A percentile compares a stretch with the other conserved stretches of the same genome.
phyloP scores from a whole-genome alignment of 1,139 yeast species.

The Zhuliangozyma parablackwelliae region DNA sequence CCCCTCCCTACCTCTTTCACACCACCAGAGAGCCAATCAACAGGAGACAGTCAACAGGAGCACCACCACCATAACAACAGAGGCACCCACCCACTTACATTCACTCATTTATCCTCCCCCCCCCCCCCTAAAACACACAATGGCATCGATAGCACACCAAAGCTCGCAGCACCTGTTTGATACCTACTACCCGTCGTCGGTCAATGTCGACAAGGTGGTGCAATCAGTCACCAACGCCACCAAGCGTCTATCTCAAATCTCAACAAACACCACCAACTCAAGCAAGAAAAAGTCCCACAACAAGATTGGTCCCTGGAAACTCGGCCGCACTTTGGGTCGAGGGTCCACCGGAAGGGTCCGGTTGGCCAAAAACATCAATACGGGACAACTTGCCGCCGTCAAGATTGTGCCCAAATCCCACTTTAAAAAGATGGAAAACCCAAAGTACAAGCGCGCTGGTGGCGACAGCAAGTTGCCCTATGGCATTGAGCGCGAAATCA shows the following conservation, averaged over 20 bases:
- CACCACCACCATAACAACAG: too few species aligned
- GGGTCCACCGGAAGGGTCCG: constrained; percentile 96
- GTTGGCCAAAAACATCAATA: constrained; percentile 77
- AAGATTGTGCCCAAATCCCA: constrained; percentile 88
- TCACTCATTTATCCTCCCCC: too few species aligned
- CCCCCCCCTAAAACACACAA: too few species aligned
- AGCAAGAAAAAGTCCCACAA: constrained; percentile 58
- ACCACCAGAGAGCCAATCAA: too few species aligned
- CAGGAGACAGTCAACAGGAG: too few species aligned
- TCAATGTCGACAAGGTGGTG: constrained; percentile 43
- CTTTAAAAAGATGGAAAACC: constrained; percentile 52
- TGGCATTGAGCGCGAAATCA: constrained; percentile 95
- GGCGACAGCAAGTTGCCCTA: constrained; percentile 66
- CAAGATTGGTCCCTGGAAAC: constrained; percentile 93
- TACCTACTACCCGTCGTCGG: constrained; percentile 18
- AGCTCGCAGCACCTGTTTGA: too few species aligned
- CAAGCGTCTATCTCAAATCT: constrained; percentile 59
- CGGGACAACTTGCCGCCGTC: constrained; percentile 92
- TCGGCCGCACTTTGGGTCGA: constrained; percentile 89
- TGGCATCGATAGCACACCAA: too few species aligned
- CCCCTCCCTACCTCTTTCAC: too few species aligned
- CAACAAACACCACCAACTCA: constrained; percentile 48
- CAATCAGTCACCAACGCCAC: constrained; percentile 60
- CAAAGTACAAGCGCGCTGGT: constrained; percentile 34
- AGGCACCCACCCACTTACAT: too few species aligned